Conservation (phyloP, 306 rosid species). For the Sicyos edulis region DNA sequence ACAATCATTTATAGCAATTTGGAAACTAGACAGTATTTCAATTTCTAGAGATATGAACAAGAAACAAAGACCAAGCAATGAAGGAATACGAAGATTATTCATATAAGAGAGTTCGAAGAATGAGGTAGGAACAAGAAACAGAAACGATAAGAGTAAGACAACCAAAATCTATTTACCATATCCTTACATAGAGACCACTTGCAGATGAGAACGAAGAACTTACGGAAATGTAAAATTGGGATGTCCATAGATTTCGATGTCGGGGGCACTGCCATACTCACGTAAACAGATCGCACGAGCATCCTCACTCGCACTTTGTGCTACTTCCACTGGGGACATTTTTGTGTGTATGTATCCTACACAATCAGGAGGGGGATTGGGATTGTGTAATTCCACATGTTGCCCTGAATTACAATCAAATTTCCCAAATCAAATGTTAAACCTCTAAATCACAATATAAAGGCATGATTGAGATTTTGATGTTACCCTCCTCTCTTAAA, state of each 20-base stretch:
- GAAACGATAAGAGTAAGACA: background rate
- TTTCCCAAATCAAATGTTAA: slow-evolving; percentile 6
- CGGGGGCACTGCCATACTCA: slow-evolving; percentile 83
- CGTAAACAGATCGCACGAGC: slow-evolving; percentile 77
- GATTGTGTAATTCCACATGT: slow-evolving; percentile 95
- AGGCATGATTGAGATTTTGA: background rate
- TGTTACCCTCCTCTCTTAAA: background rate
- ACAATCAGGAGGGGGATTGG: slow-evolving; percentile 67
- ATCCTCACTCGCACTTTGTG: slow-evolving; percentile 68
- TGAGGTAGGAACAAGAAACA: background rate
- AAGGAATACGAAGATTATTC: background rate
- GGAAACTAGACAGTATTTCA: too few relatives aligned
- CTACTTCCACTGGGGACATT: slow-evolving; percentile 82
- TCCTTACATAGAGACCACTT: slow-evolving; percentile 89
- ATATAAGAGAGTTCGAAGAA: background rate
- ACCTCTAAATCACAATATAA: background rate
- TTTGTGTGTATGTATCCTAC: slow-evolving; percentile 86
- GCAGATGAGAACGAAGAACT: slow-evolving; percentile 43
- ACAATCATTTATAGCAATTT: too few relatives aligned
- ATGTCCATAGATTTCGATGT: slow-evolving; percentile 69
- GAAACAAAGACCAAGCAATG: background rate
- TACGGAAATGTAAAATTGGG: slow-evolving; percentile 85
- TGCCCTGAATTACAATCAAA: slow-evolving; percentile 57
- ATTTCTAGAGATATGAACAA: background rate
- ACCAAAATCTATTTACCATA: slow-evolving; percentile 51